Percentiles rank a stretch among this genome's conserved stretches.
Evolutionary conservation across 139 green algal species (phyloP).

Genomic region (Gonium pectorale): DNA sequence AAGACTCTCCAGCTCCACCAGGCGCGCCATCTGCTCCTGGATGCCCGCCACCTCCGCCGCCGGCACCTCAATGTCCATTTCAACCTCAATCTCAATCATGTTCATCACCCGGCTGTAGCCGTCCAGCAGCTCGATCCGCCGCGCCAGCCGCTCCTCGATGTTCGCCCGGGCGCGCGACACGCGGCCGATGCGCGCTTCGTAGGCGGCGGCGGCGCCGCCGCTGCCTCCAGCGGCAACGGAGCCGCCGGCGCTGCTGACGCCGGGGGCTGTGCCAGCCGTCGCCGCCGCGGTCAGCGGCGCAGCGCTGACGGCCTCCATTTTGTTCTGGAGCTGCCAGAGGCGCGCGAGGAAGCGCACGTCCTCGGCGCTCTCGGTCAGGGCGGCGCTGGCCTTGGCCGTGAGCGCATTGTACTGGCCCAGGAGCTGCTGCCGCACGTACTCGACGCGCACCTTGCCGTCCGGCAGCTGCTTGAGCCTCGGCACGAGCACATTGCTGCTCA

Average conservation of each 20-base stretch:
- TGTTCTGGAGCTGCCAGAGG: constrained; percentile 91
- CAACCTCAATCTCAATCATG: constrained; percentile 94
- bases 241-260: background rate
- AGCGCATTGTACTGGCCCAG: constrained; percentile 78
- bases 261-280: background rate
- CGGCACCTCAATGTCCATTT: constrained; percentile 88
- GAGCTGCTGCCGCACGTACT: constrained; percentile 83
- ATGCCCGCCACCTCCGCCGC: constrained; percentile 80
- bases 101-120: constrained; percentile 80
- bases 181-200: constrained; percentile 77
- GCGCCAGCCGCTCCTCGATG: constrained; percentile 79
- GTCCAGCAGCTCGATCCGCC: constrained; percentile 81
- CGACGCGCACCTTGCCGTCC: constrained; percentile 42
- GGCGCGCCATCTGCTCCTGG: constrained; percentile 76
- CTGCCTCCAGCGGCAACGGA: background rate
- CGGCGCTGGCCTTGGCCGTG: constrained; percentile 49
- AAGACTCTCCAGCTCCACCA: constrained; percentile 85
- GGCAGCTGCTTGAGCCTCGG: constrained; percentile 88
- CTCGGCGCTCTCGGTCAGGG: constrained; percentile 63
- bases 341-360: constrained; percentile 87
- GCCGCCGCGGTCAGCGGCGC: background rate
- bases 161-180: constrained; percentile 66
- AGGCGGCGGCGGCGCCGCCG: constrained; percentile 35
- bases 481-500: constrained; percentile 74
- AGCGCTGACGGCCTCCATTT: constrained; percentile 84